These are phyloP conservation scores for Pythium biforme DNA, from an alignment of 352 stramenopile species.

Conservation along the genomic window DNA sequence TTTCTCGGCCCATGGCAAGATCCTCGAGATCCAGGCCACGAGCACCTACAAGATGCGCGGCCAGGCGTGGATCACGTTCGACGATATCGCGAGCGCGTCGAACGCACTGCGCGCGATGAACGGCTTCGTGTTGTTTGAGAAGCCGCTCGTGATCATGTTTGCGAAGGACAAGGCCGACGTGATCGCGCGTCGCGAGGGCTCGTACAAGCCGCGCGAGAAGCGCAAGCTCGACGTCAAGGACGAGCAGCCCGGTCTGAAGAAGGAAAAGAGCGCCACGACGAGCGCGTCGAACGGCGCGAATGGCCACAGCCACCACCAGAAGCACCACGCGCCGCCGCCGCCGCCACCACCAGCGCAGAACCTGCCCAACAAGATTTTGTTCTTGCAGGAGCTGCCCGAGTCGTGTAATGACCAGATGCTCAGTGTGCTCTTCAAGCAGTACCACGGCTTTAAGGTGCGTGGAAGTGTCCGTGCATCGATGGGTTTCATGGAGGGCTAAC, in stretches of 20 bases:
- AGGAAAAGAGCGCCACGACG: constrained; percentile 19
- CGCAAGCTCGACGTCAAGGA: constrained; percentile 65
- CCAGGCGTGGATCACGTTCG: constrained; percentile 93
- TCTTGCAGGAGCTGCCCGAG: constrained; percentile 90
- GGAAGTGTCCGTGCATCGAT: background rate
- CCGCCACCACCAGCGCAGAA: constrained; percentile 46
- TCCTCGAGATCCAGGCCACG: constrained; percentile 90
- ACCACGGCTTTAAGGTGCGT: constrained; percentile 92
- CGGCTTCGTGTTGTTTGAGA: constrained; percentile 87
- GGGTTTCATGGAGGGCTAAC: background rate
- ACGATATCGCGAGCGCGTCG: constrained; percentile 84
- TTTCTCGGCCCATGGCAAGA: constrained; percentile 92
- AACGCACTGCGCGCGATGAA: constrained; percentile 89
- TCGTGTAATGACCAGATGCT: constrained; percentile 97
- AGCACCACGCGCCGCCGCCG: constrained; percentile 32
- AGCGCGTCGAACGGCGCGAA: constrained; percentile 32
- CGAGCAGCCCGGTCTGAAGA: constrained; percentile 32
- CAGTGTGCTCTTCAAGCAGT: constrained; percentile 96
- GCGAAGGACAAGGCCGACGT: constrained; percentile 84
- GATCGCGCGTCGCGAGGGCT: constrained; percentile 68
- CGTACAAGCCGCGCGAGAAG: constrained; percentile 79
- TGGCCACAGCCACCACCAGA: constrained; percentile 15
- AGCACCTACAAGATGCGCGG: constrained; percentile 80
- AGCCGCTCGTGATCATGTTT: constrained; percentile 82
- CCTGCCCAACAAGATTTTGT: constrained; percentile 92